Evolutionary conservation across 306 rosid species (phyloP), one percentile per base, ranked within the genome.

Genomic region (Cotoneaster glaucophyllus): DNA sequence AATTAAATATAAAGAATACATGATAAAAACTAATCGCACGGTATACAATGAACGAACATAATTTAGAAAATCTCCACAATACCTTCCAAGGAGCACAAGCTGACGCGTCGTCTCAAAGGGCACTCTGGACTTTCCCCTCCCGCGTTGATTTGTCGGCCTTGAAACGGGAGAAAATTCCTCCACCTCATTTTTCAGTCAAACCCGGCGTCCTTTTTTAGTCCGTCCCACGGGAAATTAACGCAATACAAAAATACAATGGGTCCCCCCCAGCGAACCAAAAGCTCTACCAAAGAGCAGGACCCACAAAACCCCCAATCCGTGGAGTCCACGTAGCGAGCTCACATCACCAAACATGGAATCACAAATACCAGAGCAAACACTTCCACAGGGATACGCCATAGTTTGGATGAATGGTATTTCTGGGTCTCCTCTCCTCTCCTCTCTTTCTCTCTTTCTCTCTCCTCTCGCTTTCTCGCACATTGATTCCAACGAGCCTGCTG

Each of bases 401-500:
- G 34, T 43, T 59, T 67, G 67, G 39, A n/a, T 50, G 41, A 68
- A 32, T 50, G 79, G 28, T 68, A 69, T 75, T 68, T 75, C 44
- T 59, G 67, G 52, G 78, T 28, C 52, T 78, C 50, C 10, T 50
- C 44, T 1, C 12, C 2, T 8, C 11, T 78, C 50, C 10, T 50
- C 44, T 1, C 12, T n/a, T n/a, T n/a, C 2, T 8, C 11, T 1
- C 3, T 44, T 1, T 67, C 15, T 50, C 8, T 32, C 12, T 32
- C 44, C 2, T 4, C 18, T 15, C 29, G 37, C 24, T 44, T 1
- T 56, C 14, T 37, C 56, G 28, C 37, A n/a, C 24, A 25, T 57
- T 34, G 56, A 17, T 59, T 73, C 34, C 50, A 56, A 34, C 25
- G 48, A 58, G 43, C 67, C 67, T 56, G 11, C 34, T 8, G 53